Conservation (phyloP, 345 rosid species). For the Linum tenue region DNA sequence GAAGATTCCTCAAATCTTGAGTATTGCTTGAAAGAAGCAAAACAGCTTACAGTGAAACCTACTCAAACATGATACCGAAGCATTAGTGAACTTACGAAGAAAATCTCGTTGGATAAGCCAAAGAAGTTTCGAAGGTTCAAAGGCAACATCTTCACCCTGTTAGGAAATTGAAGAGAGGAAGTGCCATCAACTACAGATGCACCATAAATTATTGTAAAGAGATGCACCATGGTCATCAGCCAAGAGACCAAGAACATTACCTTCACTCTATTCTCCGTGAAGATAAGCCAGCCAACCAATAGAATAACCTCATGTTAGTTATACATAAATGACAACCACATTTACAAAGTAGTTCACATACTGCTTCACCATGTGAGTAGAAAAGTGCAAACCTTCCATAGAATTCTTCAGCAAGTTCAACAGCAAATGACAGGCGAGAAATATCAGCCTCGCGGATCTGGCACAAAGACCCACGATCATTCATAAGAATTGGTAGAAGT, state of each 20-base stretch:
- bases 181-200: constrained; percentile 16
- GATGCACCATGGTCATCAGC: constrained; percentile 5
- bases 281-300: constrained; percentile 24
- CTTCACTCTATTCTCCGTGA: constrained; percentile 70
- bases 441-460: constrained; percentile 99
- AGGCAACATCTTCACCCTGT: constrained; percentile 96
- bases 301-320: constrained; percentile 34
- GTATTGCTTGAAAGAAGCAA: neutral
- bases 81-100: constrained; percentile 57
- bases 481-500: constrained; percentile 2
- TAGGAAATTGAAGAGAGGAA: constrained; percentile 4
- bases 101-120: constrained; percentile 99
- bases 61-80: neutral
- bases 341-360: constrained; percentile 2
- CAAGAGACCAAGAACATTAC: constrained; percentile 33
- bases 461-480: neutral
- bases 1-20: neutral
- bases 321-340: neutral
- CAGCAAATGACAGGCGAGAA: constrained; percentile 96
- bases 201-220: neutral
- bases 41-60: too few species aligned
- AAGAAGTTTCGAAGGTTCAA: constrained; percentile 88
- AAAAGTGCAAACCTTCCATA: constrained; percentile 71
- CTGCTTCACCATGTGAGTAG: constrained; percentile 1
- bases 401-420: constrained; percentile 98